These are phyloP conservation scores for Pseudoscleropodium purum DNA, from an alignment of 225 moss, liverwort and hornwort genomes.

Conservation along the genomic window DNA sequence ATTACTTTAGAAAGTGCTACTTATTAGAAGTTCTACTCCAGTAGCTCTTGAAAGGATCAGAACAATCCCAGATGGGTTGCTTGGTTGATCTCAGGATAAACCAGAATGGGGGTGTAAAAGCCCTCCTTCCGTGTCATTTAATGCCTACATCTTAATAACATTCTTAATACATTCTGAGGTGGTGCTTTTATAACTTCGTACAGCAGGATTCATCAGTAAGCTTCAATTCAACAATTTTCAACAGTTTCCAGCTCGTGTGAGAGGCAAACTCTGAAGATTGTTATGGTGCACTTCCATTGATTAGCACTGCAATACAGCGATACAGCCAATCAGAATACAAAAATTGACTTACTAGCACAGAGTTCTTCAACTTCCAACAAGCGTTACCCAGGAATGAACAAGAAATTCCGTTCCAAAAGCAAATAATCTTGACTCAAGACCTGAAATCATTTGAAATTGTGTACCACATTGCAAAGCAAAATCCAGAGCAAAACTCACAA, in stretches of 20 bases:
- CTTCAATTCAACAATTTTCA: background rate
- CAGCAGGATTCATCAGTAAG: background rate
- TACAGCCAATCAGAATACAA: background rate
- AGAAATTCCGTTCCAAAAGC: background rate
- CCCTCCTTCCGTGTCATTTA: background rate
- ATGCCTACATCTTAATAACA: no score
- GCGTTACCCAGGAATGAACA: no score
- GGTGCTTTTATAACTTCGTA: no score
- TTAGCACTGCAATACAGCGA: background rate
- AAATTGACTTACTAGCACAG: no score
- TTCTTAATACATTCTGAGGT: background rate
- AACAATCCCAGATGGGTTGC: background rate
- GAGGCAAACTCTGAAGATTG: background rate
- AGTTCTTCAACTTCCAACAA: no score
- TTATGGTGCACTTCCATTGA: background rate
- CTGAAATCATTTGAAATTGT: background rate
- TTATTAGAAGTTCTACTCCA: no score
- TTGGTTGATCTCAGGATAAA: background rate
- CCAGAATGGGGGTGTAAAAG: no score
- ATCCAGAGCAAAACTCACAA: background rate
- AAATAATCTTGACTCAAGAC: background rate
- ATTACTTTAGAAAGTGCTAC: no score
- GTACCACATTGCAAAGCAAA: background rate
- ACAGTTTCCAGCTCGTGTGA: no score
- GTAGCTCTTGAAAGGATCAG: no score